Evolutionary conservation across 441 rosid genomes (phyloP).

Genomic region (Macaranga tanarius): DNA sequence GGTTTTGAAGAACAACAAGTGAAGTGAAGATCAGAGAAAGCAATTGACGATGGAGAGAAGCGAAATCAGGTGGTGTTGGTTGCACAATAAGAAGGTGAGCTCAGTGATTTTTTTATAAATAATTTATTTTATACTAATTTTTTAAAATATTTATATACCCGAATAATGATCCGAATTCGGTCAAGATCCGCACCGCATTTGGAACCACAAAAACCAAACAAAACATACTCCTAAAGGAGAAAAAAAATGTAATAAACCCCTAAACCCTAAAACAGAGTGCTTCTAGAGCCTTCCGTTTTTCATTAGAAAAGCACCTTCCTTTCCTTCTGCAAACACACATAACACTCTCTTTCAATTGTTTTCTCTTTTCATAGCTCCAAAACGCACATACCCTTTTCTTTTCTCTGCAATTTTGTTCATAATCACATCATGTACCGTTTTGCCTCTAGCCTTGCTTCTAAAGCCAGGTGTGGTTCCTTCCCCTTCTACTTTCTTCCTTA

Average conservation of each 20-base stretch:
- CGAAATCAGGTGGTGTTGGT: background rate
- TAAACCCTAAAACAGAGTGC: constrained; percentile 49
- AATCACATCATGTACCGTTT: constrained; percentile 59
- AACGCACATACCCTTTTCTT: too few species aligned
- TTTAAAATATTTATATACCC: background rate
- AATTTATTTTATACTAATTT: too few species aligned
- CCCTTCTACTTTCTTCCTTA: background rate
- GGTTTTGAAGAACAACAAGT: too few species aligned
- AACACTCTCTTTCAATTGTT: background rate
- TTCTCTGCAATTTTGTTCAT: background rate
- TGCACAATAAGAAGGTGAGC: background rate
- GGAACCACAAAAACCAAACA: too few species aligned
- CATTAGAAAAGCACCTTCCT: constrained; percentile 22
- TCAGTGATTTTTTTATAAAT: background rate
- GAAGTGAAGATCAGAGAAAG: too few species aligned
- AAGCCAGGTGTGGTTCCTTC: constrained; percentile 51
- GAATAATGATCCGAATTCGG: background rate
- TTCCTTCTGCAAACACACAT: background rate
- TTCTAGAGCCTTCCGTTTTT: constrained; percentile 48
- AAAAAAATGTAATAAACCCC: constrained; percentile 37
- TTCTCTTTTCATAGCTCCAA: background rate
- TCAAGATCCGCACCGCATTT: background rate
- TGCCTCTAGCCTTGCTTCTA: constrained; percentile 67
- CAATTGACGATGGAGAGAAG: too few species aligned
- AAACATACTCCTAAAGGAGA: too few species aligned